A percentile compares a stretch with the other conserved stretches of the same genome.
These are phyloP conservation scores for Neurospora sp. DNA, from an alignment of 495 filamentous ascomycete species.

Conservation along the genomic window DNA sequence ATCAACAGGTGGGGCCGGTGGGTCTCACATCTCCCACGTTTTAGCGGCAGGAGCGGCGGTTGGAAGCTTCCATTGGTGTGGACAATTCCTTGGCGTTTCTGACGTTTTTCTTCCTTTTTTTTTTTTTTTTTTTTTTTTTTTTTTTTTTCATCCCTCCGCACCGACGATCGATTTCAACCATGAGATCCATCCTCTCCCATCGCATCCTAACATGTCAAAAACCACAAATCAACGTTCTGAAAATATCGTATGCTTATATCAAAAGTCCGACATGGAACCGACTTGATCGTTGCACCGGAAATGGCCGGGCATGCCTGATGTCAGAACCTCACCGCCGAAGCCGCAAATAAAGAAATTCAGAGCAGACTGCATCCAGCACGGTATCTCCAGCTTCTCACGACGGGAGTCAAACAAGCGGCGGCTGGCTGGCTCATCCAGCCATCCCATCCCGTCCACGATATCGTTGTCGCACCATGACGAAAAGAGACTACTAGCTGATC, in stretches of 20 bases:
- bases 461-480: not conserved
- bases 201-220: not conserved
- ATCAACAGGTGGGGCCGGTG: not conserved
- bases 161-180: not conserved
- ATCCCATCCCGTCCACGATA: not conserved
- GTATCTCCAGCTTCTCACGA: not conserved
- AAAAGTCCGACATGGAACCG: not conserved
- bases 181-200: not conserved
- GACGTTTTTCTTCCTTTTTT: not conserved
- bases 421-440: not conserved
- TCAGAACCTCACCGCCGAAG: not conserved
- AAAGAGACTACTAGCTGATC: not conserved
- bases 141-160: not conserved
- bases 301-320: not conserved
- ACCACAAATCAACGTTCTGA: not conserved
- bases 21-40: not conserved
- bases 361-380: not conserved
- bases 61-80: not conserved
- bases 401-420: not conserved
- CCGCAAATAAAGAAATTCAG: not conserved
- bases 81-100: not conserved
- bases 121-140: not conserved
- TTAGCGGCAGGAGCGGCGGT: not conserved
- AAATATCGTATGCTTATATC: not conserved
- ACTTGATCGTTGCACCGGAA: not conserved